phyloP scores from a whole-genome alignment of 805 yeast species.

The Hanseniaspora nectarophila region DNA sequence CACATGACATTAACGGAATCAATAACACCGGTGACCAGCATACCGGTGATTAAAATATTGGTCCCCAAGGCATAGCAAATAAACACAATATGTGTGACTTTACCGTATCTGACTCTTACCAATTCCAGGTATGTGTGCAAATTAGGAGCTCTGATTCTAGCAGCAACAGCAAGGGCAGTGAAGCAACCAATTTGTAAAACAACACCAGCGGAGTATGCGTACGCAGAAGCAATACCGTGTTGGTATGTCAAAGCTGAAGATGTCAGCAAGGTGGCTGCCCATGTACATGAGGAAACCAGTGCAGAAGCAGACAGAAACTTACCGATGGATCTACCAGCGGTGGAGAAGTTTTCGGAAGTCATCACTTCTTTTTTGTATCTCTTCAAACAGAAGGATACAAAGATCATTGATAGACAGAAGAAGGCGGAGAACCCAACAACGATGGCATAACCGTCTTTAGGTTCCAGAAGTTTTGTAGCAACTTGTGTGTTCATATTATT shows the following conservation, averaged over 20 bases:
- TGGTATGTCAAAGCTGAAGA: conserved; percentile 69
- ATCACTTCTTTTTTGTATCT: conserved; percentile 76
- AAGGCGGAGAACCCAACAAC: conserved; percentile 79
- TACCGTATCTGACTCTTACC: conserved; percentile 68
- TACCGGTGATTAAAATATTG: conserved; percentile 80
- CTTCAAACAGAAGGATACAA: conserved; percentile 54
- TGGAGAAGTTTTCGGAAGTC: conserved; percentile 86
- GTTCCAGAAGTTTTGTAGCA: conserved; percentile 12
- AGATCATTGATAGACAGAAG: conserved; percentile 68
- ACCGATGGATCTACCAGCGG: conserved; percentile 82
- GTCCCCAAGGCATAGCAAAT: conserved; percentile 77
- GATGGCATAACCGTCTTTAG: conserved; percentile 56
- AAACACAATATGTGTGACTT: conserved; percentile 52
- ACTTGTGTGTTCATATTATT: no score
- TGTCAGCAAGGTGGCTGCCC: conserved; percentile 70
- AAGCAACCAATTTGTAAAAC: conserved; percentile 76
- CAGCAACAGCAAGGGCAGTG: conserved; percentile 77
- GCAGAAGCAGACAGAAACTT: conserved; percentile 80
- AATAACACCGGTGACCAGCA: conserved; percentile 84
- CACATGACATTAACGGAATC: conserved; percentile 71
- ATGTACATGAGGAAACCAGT: conserved; percentile 88
- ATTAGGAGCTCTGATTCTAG: conserved; percentile 78
- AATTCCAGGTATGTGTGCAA: conserved; percentile 88
- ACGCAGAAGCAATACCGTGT: conserved; percentile 70
- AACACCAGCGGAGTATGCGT: conserved; percentile 85